Base-by-base conservation (phyloP, 2,329 filamentous ascomycete species). In the Leptographium galeiforme region DNA sequence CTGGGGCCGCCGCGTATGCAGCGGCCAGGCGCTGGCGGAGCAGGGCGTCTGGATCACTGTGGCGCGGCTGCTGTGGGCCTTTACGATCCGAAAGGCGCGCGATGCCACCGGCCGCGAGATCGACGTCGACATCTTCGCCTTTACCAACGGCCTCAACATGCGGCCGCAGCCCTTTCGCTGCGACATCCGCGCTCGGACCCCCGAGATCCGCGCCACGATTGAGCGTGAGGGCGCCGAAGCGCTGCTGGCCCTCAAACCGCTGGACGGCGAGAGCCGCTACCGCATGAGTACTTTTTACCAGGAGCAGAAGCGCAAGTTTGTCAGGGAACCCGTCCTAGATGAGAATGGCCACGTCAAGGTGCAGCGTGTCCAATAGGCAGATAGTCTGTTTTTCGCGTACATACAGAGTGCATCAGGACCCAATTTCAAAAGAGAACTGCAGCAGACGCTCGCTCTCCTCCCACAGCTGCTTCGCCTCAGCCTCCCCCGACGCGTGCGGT, bases 31-130 rank as follows among this genome's bases (percentile, higher is more conserved):
- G 2, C 65, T 82, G 18, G 78, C 78, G 2, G 78, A 82, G 63
- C 76, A 80, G 60, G 76, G 78, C 7, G 76, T 76, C 0, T 81
- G 76, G 70, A 72, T 82, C 59, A 78, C 74, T 0, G 68, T 82
- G 46, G 74, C 76, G 10, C 66, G 78, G 14, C 60, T 81, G 33
- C 66, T 82, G 8, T 82, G 79, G 76, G 77, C 70, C 0, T 82
- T 81, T 59, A 68, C 70, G 53, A 73, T 81, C 54, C 59, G 63
- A 56, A 71, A 68, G 60, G 66, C 67, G 54, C 62, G 53, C 53
- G 65, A 66, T 33, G 44, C 63, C 1, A 32, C 14, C 34, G 62
- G 67, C 55, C 68, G 66, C 57, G 67, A 70, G 18, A 67, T 77
- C 18, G 70, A 73, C 2, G 74, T 81, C 41, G 77, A 81, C 56